Base-by-base conservation (phyloP, 306 rosid species). In the Pyrus pyrifolia region DNA sequence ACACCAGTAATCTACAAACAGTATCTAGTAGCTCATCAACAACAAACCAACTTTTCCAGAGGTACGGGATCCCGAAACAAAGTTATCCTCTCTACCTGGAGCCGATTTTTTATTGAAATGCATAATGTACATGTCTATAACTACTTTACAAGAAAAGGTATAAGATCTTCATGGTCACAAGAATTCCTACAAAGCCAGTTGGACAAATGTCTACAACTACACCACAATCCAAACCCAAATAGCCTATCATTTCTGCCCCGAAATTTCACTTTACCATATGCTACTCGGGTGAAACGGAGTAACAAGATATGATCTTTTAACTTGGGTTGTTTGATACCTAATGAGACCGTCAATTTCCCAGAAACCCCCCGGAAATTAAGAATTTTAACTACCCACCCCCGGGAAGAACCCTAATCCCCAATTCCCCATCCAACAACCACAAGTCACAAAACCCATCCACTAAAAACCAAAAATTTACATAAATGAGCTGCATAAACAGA, bases 381-480 rank as follows among this genome's bases (percentile, higher is more conserved):
- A 12, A 60, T 73, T 31, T 22, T 5, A 42, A 70, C 25, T 12
- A 72, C 66, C 52, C 68, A 22, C 8, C 29, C 23, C 23, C 42
- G 13, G 67, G 52, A 9, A 83, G 81, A 85, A 44, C 81, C 89
- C 88, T 78, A 81, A 31, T 31, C 62, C 71, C 66, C 45, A 74
- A 70, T 76, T 78, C 42, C 81, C 59, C 65, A 83, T 81, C 73
- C 42, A 66, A 72, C 55, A 44, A 23, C 38, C 68, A 45, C 64
- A 67, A 31, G 19, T 12, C 13, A 3, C 0, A 59, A 25, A 19
- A 27, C 40, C 66, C 49, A 38, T 19, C 7, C 6, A 30, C 33
- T 2, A 15, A n/a, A 14, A 61, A 71, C 61, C 65, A 38, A 2
- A 35, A 21, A 65, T 38, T 12, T 19, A 53, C 13, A 52, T 22